phyloP scores from a whole-genome alignment of 2,329 filamentous ascomycete species.

The Setomelanomma holmii region DNA sequence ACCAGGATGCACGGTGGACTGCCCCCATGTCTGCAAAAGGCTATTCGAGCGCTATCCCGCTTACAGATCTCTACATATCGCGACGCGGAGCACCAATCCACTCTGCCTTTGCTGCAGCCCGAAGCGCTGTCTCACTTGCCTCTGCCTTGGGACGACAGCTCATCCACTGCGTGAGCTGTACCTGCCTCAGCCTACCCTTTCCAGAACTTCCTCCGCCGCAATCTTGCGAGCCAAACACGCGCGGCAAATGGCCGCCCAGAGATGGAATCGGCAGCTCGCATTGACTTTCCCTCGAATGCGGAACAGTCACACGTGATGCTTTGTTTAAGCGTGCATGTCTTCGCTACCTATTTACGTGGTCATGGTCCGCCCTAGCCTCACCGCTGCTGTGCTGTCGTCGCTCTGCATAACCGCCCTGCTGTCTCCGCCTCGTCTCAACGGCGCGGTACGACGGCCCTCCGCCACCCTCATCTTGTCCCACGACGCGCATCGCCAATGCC shows the following conservation, averaged over 20 bases:
- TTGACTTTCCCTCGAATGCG: not conserved
- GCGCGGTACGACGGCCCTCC: conserved; percentile 3
- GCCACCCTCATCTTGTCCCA: not conserved
- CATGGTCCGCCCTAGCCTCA: conserved; percentile 16
- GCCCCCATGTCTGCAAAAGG: not conserved
- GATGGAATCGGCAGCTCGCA: conserved; percentile 1
- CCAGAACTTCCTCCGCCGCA: conserved; percentile 2
- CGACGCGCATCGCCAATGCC: not conserved
- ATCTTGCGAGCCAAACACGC: conserved; percentile 15
- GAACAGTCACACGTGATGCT: conserved; percentile 11
- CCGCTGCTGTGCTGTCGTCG: not conserved
- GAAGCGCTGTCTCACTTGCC: not conserved
- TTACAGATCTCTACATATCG: not conserved
- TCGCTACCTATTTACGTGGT: conserved; percentile 1
- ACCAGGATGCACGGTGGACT: not conserved
- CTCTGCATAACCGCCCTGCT: not conserved
- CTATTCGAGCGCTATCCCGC: not conserved
- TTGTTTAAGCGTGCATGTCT: conserved; percentile 4
- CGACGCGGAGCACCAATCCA: not conserved
- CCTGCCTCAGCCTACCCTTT: conserved; percentile 10
- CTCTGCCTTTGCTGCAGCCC: not conserved
- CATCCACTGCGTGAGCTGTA: conserved; percentile 1
- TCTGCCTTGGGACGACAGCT: not conserved
- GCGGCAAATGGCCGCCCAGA: not conserved
- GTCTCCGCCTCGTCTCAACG: not conserved